Evolutionary conservation across 2,329 filamentous ascomycete genomes (phyloP).

Genomic region (Neofusicoccum laricinum): DNA sequence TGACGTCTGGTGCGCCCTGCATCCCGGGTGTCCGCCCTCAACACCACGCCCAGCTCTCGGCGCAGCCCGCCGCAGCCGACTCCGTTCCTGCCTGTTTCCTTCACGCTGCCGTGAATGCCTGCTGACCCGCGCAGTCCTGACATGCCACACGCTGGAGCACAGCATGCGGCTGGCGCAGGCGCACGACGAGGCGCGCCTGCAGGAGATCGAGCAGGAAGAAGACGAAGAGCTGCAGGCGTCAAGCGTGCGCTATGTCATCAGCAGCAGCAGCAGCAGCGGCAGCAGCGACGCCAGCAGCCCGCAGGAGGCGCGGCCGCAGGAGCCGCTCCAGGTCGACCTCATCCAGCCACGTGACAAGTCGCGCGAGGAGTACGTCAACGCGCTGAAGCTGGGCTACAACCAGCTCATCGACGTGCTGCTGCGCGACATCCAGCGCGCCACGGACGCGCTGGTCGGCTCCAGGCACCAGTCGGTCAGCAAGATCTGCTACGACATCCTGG

Average conservation of each 20-base stretch:
- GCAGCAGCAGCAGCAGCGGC: neutral
- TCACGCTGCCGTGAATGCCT: neutral
- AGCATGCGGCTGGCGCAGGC: slow-evolving; percentile 12
- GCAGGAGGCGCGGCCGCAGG: neutral
- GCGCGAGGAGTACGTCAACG: slow-evolving; percentile 17
- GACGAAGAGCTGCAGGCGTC: slow-evolving; percentile 10
- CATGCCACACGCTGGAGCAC: slow-evolving; percentile 17
- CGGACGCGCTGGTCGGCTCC: slow-evolving; percentile 14
- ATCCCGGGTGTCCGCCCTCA: neutral
- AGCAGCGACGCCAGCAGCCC: neutral
- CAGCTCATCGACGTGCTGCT: slow-evolving; percentile 16
- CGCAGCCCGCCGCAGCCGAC: neutral
- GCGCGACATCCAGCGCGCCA: slow-evolving; percentile 9
- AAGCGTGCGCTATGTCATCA: slow-evolving; percentile 13
- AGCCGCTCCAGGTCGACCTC: slow-evolving; percentile 4
- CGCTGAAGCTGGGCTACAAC: slow-evolving; percentile 17
- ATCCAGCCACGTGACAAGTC: slow-evolving; percentile 17
- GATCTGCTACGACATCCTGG: slow-evolving; percentile 18
- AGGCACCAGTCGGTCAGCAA: slow-evolving; percentile 12
- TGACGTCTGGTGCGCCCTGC: neutral
- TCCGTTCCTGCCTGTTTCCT: neutral
- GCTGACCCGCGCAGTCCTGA: slow-evolving; percentile 11
- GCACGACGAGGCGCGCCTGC: slow-evolving; percentile 15
- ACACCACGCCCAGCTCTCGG: neutral
- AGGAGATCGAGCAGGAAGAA: slow-evolving; percentile 15